phyloP scores from a whole-genome alignment of 192 early-diverging fungal genomes.

The Coemansia sp. region DNA sequence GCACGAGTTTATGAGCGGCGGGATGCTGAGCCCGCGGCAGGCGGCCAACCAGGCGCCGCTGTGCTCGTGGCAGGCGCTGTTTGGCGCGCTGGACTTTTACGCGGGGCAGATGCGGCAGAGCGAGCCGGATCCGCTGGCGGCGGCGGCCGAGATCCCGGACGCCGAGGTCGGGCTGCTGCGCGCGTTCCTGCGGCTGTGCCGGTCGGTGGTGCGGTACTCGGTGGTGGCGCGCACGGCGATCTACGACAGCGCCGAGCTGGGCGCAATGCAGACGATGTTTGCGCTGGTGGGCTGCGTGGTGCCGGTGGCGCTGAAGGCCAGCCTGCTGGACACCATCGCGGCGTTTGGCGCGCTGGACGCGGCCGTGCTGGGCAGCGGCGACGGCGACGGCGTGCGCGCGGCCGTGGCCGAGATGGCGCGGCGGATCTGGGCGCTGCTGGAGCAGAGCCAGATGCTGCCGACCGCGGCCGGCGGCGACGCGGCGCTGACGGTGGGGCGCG shows the following conservation, averaged over 20 bases:
- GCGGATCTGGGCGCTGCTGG: slow-evolving; percentile 77
- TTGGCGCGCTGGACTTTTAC: slow-evolving; percentile 70
- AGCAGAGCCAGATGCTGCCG: slow-evolving; percentile 65
- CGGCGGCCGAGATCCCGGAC: slow-evolving; percentile 55
- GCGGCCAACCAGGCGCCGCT: slow-evolving; percentile 47
- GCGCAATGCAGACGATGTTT: slow-evolving; percentile 70
- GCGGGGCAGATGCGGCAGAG: slow-evolving; percentile 49
- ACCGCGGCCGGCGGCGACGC: slow-evolving; percentile 31
- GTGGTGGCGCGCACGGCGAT: slow-evolving; percentile 62
- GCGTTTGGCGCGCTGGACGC: slow-evolving; percentile 63
- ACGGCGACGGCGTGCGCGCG: slow-evolving; percentile 18
- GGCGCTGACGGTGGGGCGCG: slow-evolving; percentile 20
- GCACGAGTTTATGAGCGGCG: slow-evolving; percentile 54
- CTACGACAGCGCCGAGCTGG: slow-evolving; percentile 63
- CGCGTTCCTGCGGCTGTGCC: slow-evolving; percentile 71
- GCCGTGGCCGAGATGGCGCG: slow-evolving; percentile 56
- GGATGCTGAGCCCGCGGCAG: slow-evolving; percentile 33
- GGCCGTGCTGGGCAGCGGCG: slow-evolving; percentile 32
- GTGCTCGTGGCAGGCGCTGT: slow-evolving; percentile 77
- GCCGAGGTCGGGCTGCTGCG: slow-evolving; percentile 70
- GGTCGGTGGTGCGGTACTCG: slow-evolving; percentile 75
- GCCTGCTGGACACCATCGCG: slow-evolving; percentile 70
- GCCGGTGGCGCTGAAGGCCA: slow-evolving; percentile 75
- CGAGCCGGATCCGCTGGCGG: slow-evolving; percentile 23
- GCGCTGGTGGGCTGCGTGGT: slow-evolving; percentile 74